phyloP scores from a whole-genome alignment of 2,329 filamentous ascomycete species.

The Dryadomyces quercus-mongolicae region DNA sequence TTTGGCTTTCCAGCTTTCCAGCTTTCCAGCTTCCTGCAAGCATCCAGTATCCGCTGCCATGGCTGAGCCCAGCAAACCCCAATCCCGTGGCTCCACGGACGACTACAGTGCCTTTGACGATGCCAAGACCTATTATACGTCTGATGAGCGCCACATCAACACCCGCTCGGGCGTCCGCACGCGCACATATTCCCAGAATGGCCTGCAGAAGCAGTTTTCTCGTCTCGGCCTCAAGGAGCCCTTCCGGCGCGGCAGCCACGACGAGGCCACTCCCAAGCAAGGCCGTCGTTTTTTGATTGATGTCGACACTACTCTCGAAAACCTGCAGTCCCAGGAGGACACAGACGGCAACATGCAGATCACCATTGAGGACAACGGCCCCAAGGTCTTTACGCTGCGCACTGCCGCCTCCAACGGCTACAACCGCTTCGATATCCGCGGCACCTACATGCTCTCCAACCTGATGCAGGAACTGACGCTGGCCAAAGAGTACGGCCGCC shows the following conservation, averaged over 20 bases:
- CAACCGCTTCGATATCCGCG: conserved; percentile 81
- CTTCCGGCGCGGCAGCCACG: conserved; percentile 49
- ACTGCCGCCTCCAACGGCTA: conserved; percentile 78
- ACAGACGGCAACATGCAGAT: conserved; percentile 94
- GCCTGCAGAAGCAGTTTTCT: conserved; percentile 40
- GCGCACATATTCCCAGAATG: conserved; percentile 48
- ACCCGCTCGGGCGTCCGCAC: conserved; percentile 34
- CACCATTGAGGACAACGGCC: conserved; percentile 89
- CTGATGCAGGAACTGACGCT: conserved; percentile 88
- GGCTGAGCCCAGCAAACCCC: not conserved
- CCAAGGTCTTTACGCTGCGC: conserved; percentile 76
- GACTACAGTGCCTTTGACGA: conserved; percentile 40
- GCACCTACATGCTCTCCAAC: conserved; percentile 96
- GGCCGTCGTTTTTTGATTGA: conserved; percentile 72
- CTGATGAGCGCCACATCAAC: conserved; percentile 40
- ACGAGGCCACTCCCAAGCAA: conserved; percentile 55
- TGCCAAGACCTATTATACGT: conserved; percentile 46
- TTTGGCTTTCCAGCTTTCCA: too few species aligned
- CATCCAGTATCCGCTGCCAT: not conserved
- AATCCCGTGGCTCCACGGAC: conserved; percentile 27
- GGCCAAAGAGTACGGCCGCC: conserved; percentile 80
- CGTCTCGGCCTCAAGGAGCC: conserved; percentile 39
- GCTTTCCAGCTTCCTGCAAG: too few species aligned
- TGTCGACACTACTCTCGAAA: conserved; percentile 72
- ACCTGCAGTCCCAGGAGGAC: conserved; percentile 74